phyloP scores from a whole-genome alignment of 805 yeast species.

The Nakazawaea populi region DNA sequence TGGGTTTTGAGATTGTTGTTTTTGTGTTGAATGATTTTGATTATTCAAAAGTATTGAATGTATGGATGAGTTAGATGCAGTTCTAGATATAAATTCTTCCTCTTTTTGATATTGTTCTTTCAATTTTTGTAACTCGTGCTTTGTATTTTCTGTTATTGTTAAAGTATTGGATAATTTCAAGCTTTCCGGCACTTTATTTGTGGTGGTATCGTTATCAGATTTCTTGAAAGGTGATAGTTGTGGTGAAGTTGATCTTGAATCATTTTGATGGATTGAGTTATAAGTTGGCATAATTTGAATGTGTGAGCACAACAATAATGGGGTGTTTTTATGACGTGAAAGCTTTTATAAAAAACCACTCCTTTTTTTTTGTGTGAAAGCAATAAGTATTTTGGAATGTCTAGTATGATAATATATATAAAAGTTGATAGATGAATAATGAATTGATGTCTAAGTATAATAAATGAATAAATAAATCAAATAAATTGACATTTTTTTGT shows the following conservation, averaged over 20 bases:
- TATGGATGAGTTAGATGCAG: not conserved
- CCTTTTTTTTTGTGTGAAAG: too few relatives aligned
- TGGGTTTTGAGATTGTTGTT: not conserved
- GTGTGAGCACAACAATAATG: too few relatives aligned
- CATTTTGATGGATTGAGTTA: not conserved
- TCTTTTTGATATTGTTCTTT: slow-evolving; percentile 3
- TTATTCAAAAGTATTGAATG: not conserved
- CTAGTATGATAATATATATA: too few relatives aligned
- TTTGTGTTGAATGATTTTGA: not conserved
- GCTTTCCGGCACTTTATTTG: not conserved
- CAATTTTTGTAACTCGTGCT: slow-evolving; percentile 3
- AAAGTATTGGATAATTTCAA: not conserved
- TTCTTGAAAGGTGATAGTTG: not conserved
- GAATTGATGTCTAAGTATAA: too few relatives aligned
- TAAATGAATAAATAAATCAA: too few relatives aligned
- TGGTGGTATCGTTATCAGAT: not conserved
- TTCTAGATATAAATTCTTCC: not conserved
- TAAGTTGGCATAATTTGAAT: not conserved
- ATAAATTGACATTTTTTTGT: too few relatives aligned
- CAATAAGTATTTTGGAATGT: too few relatives aligned
- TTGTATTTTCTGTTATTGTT: not conserved
- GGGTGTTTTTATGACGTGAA: too few relatives aligned
- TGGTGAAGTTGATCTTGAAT: not conserved
- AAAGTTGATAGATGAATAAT: too few relatives aligned
- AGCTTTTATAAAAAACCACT: too few relatives aligned